phyloP scores from a whole-genome alignment of 345 rosid genomes.

The Murraya paniculata region DNA sequence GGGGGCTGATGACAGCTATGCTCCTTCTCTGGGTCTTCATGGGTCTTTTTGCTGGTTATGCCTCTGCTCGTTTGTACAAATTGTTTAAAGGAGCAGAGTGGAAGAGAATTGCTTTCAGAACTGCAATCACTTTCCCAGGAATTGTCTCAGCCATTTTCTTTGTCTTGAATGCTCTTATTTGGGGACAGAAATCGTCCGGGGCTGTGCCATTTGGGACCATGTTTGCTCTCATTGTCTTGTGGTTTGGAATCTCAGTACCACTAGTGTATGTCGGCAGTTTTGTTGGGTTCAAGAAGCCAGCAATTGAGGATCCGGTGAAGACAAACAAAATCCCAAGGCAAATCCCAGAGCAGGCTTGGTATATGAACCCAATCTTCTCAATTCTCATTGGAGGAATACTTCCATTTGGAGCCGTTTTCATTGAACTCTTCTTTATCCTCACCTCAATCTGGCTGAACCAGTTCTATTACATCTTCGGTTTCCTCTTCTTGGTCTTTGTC shows the following conservation, averaged over 20 bases:
- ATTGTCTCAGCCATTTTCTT: constrained; percentile 62
- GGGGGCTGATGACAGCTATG: constrained; percentile 89
- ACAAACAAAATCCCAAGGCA: constrained; percentile 82
- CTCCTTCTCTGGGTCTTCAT: constrained; percentile 81
- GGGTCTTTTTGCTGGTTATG: constrained; percentile 78
- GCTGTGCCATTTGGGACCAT: constrained; percentile 90
- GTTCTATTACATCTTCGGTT: constrained; percentile 83
- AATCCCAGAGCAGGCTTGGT: constrained; percentile 86
- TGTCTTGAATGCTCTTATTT: constrained; percentile 66
- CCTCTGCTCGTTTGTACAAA: constrained; percentile 61
- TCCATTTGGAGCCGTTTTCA: constrained; percentile 82
- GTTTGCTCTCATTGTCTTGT: constrained; percentile 68
- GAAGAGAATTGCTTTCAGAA: constrained; percentile 69
- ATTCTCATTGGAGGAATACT: constrained; percentile 74
- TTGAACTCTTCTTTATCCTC: constrained; percentile 82
- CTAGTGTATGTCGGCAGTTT: constrained; percentile 66
- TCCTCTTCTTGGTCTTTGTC: constrained; percentile 69
- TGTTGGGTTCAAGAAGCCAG: constrained; percentile 68
- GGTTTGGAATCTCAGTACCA: constrained; percentile 84
- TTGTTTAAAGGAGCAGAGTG: constrained; percentile 80
- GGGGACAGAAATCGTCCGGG: constrained; percentile 86
- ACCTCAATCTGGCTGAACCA: constrained; percentile 92
- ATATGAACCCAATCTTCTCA: constrained; percentile 78
- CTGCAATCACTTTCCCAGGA: constrained; percentile 74
- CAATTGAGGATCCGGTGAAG: constrained; percentile 72